phyloP scores from a whole-genome alignment of 2,329 filamentous ascomycete genomes.

The Knoxdaviesia capensis region DNA sequence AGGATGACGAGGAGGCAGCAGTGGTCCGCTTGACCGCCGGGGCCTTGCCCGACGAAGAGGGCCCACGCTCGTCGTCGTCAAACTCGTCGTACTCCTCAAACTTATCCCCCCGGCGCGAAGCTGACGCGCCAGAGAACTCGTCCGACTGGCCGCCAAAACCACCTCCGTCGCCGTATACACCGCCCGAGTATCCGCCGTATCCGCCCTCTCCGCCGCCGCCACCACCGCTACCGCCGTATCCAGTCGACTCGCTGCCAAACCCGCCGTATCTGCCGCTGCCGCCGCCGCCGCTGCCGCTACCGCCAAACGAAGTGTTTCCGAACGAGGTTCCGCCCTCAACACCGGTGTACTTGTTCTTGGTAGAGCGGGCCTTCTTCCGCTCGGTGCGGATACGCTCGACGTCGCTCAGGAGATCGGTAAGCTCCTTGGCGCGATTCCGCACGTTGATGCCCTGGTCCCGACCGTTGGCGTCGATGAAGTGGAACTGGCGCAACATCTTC shows the following conservation, averaged over 20 bases:
- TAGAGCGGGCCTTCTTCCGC: conserved; percentile 75
- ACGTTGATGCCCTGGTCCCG: conserved; percentile 98
- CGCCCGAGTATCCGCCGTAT: conserved; percentile 38
- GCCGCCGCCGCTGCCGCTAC: conserved; percentile 27
- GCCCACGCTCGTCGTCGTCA: conserved; percentile 45
- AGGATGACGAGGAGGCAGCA: too few species aligned
- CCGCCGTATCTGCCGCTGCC: conserved; percentile 54
- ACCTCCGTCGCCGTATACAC: conserved; percentile 88
- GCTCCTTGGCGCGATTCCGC: conserved; percentile 85
- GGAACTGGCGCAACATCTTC: conserved; percentile 97
- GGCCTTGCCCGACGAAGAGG: conserved; percentile 26
- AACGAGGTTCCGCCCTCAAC: conserved; percentile 62
- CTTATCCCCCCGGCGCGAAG: conserved; percentile 37
- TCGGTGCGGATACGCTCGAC: conserved; percentile 69
- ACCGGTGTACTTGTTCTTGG: conserved; percentile 87
- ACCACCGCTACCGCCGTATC: conserved; percentile 38
- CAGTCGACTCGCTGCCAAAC: conserved; percentile 72
- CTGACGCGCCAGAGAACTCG: conserved; percentile 45
- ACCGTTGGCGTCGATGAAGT: conserved; percentile 88
- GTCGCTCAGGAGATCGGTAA: conserved; percentile 81
- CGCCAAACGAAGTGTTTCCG: background rate
- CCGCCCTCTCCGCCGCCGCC: conserved; percentile 6
- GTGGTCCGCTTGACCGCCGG: too few species aligned
- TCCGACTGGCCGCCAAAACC: conserved; percentile 66
- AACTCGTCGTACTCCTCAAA: conserved; percentile 98